Base-by-base conservation (phyloP, 164 flowering plant species). In the Buxus sempervirens region DNA sequence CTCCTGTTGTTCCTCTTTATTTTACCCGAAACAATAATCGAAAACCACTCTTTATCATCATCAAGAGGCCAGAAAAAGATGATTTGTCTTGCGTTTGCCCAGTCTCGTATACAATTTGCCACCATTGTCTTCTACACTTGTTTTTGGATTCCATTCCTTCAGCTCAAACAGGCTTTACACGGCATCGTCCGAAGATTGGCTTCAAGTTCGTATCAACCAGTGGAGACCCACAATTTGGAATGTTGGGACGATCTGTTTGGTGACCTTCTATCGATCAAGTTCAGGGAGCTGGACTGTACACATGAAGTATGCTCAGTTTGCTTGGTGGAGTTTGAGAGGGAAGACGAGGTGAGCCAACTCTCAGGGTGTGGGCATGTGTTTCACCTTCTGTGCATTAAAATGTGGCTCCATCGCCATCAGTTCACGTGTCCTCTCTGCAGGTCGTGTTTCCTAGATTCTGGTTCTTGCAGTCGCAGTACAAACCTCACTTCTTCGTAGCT, bases 361-460 rank as follows among this genome's bases (percentile, higher is more conserved):
- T 45, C 57, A 5, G 60, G 62, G 42, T 72, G 71, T 57, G 51
- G 57, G 15, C 75, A 72, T 49, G 42, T 60, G 66, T 72, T 66
- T 56, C 75, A 72, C 10, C 5, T 18, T 8, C 42, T 7, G 6
- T 72, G 71, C 56, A 66, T 72, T 27, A 22, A 24, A 58, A 66
- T 63, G 38, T 72, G 75, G 75, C 23, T 66, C 26, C 55, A 66
- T 5, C 45, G 61, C 1, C 21, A 66, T 55, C 66, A 15, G 9
- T 67, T 66, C 70, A 61, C 70, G 6, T 72, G 75, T n/a, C 75
- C 75, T 6, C 71, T 72, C 36, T 72, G 75, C 56, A 25, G 75
- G 15, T 72, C 75, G 1, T 41, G n/a, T 27, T 53, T 66, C 41
- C 9, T 57, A 45, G 38, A 32, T 55, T 38, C 28, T 68, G 21